Evolutionary conservation across 2,329 filamentous ascomycete genomes (phyloP).

Genomic region (Fusarium marasasianum): DNA sequence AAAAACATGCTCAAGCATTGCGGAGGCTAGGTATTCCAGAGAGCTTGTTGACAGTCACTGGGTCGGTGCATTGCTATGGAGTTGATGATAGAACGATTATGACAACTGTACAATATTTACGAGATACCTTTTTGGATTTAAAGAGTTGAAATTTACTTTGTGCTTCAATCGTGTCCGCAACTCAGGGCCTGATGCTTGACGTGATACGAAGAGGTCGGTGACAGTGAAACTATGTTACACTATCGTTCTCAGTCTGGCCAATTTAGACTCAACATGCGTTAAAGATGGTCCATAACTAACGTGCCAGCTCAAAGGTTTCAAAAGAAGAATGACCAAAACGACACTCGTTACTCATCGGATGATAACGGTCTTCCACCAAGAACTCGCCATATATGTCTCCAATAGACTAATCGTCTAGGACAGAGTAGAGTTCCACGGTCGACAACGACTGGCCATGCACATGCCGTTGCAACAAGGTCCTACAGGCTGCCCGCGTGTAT

Average conservation of each 20-base stretch:
- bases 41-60: not conserved
- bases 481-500: not conserved
- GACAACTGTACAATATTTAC: not conserved
- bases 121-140: not conserved
- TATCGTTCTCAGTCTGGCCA: not conserved
- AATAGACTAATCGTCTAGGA: not conserved
- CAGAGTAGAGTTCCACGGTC: not conserved
- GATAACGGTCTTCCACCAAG: not conserved
- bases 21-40: not conserved
- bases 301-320: not conserved
- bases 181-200: too few relatives aligned
- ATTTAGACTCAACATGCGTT: not conserved
- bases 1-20: not conserved
- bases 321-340: not conserved
- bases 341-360: not conserved
- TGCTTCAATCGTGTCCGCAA: too few relatives aligned
- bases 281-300: not conserved
- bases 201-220: not conserved
- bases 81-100: not conserved
- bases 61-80: not conserved
- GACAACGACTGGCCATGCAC: not conserved
- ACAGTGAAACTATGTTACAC: not conserved
- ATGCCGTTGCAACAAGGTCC: not conserved
- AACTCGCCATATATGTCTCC: not conserved
- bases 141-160: not conserved